Evolutionary conservation across 2,329 filamentous ascomycete species (phyloP), one percentile per base, ranked within the genome.

Genomic region (Trichophyton benhamiae): DNA sequence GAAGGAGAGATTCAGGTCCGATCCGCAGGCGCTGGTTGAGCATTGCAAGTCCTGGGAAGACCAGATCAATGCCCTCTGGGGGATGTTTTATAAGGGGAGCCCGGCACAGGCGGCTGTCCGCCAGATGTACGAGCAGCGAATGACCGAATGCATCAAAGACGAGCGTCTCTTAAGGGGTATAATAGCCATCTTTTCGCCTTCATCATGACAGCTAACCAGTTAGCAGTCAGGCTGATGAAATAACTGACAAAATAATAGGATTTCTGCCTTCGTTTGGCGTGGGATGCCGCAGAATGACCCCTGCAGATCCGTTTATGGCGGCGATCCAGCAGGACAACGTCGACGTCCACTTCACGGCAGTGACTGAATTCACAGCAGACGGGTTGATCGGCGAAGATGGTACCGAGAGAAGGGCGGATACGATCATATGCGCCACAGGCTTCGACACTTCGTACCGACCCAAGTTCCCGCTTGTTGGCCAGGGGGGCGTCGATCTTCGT

Each of bases 71-170:
- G 75, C 74, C 1, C 59, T 78, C 0, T 81, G 77, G 77, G 73
- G 72, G 7, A 61, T 68, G 1, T 80, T 81, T 64, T 80, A 79
- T 65, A 68, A 70, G 0, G 74, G 70, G 3, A 74, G 73, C 3
- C 70, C 76, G 61, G 68, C 60, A 6, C 80, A 82, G 63, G 72
- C 72, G 11, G 63, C 63, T 15, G 72, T 69, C 0, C 72, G 76
- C 62, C 66, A 74, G 49, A 48, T 72, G 3, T 77, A 79, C 61
- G 67, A 66, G 25, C 67, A 70, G 3, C 72, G 78, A 13, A 82
- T 81, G 79, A 72, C 70, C 11, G 77, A 81, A 63, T 75, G 74
- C 59, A 79, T 82, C 67, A 80, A 79, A 63, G 79, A 82, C 62
- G 71, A 80, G 63, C 70, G 79, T 9, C 70, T 81, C 25, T 67